These are phyloP conservation scores for Lumnitzera littorea DNA, from an alignment of 345 rosid genomes.

Conservation along the genomic window DNA sequence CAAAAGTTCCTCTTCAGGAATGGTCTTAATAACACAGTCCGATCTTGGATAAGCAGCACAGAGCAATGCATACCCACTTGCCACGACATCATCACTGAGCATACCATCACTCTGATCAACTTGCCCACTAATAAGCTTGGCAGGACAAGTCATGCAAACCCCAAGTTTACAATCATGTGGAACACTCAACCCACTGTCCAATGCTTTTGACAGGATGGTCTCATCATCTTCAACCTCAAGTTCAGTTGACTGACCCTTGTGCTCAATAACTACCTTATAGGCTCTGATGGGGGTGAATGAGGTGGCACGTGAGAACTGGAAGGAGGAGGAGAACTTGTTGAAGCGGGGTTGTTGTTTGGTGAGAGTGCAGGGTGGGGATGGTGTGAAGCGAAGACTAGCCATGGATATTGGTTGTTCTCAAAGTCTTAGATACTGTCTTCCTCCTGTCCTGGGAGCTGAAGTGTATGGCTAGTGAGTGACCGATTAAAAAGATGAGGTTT, in stretches of 20 bases:
- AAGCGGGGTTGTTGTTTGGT: background rate
- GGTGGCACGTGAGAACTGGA: constrained; percentile 8
- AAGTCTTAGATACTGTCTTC: too few species aligned
- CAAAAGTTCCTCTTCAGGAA: constrained; percentile 88
- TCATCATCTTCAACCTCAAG: constrained; percentile 83
- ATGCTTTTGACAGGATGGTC: constrained; percentile 71
- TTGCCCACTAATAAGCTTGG: constrained; percentile 52
- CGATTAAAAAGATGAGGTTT: too few species aligned
- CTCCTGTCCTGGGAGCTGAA: too few species aligned
- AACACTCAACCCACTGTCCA: constrained; percentile 63
- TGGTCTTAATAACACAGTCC: constrained; percentile 72
- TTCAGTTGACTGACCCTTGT: constrained; percentile 56
- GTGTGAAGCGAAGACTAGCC: too few species aligned
- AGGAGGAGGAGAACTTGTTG: constrained; percentile 15
- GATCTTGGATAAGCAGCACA: constrained; percentile 81
- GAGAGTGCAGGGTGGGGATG: too few species aligned
- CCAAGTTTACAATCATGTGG: constrained; percentile 95
- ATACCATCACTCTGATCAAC: constrained; percentile 97
- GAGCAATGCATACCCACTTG: constrained; percentile 70
- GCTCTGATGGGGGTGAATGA: constrained; percentile 8
- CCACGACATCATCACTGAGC: constrained; percentile 97
- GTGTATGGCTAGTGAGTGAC: too few species aligned
- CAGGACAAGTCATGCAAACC: constrained; percentile 99
- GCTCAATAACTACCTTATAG: constrained; percentile 71
- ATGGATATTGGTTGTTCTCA: too few species aligned